Conservation (phyloP, 495 filamentous ascomycete species). For the Penicillium fimorum region DNA sequence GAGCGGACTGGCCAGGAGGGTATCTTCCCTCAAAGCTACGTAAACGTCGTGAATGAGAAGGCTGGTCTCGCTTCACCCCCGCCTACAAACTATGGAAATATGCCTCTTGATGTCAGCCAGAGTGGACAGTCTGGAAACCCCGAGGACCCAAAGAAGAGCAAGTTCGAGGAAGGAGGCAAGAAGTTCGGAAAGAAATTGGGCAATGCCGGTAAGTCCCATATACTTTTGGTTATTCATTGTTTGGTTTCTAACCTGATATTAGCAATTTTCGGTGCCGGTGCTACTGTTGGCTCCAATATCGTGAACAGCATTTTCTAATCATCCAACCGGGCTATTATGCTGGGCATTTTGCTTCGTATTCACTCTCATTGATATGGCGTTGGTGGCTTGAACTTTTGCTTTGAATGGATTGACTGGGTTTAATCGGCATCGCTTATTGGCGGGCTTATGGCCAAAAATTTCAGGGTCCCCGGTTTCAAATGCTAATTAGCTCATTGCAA, state of each 20-base stretch:
- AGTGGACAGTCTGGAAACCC: slow-evolving; percentile 31
- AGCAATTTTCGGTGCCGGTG: slow-evolving; percentile 79
- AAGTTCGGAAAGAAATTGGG: slow-evolving; percentile 58
- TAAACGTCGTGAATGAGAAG: slow-evolving; percentile 59
- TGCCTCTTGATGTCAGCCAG: slow-evolving; percentile 54
- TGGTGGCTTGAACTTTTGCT: slow-evolving; percentile 16
- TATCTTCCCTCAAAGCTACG: slow-evolving; percentile 88
- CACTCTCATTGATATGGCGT: slow-evolving; percentile 16
- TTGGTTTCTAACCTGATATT: slow-evolving; percentile 13
- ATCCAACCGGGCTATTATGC: neutral
- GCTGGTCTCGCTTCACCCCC: slow-evolving; percentile 22
- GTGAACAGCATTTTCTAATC: slow-evolving; percentile 87
- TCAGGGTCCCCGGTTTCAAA: neutral
- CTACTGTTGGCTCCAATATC: slow-evolving; percentile 86
- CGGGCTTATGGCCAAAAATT: neutral
- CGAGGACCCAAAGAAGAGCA: slow-evolving; percentile 37
- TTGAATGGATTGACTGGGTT: slow-evolving; percentile 7
- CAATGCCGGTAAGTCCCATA: slow-evolving; percentile 49
- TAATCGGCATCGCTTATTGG: slow-evolving; percentile 3
- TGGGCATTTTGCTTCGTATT: neutral
- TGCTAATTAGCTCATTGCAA: slow-evolving; percentile 1
- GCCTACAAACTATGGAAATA: slow-evolving; percentile 51
- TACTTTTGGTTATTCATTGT: slow-evolving; percentile 16
- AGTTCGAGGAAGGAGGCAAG: slow-evolving; percentile 54
- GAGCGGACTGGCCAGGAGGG: slow-evolving; percentile 76